Evolutionary conservation across 768 basidiomycete genomes (phyloP).

Genomic region (Naematelia encephala): DNA sequence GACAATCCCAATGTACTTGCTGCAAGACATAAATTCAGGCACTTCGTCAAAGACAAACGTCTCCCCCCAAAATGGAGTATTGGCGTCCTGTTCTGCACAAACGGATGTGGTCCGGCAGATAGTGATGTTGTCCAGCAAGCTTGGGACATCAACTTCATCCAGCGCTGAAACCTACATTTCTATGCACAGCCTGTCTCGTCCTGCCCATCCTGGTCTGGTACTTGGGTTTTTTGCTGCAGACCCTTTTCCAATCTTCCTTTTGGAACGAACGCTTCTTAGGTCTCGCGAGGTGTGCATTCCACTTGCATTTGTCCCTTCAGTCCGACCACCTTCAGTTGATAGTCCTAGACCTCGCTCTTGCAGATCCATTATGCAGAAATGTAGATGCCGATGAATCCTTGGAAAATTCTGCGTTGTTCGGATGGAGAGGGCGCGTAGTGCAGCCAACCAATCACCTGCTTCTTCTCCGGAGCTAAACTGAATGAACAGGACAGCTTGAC

Average conservation of each 20-base stretch:
- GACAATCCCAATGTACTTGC: slow-evolving; percentile 6
- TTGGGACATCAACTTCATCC: not conserved
- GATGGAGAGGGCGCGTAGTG: slow-evolving; percentile 11
- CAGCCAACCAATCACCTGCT: slow-evolving; percentile 14
- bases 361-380: slow-evolving; percentile 16
- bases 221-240: slow-evolving; percentile 3
- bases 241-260: not conserved
- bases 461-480: not conserved
- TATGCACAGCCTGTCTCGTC: slow-evolving; percentile 8
- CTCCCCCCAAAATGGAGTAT: slow-evolving; percentile 23
- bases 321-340: too few relatives aligned
- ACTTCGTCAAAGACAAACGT: slow-evolving; percentile 18
- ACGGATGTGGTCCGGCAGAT: not conserved
- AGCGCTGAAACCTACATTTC: slow-evolving; percentile 15
- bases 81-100: not conserved
- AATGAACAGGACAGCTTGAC: not conserved
- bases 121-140: not conserved
- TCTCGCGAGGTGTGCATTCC: too few relatives aligned
- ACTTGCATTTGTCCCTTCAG: too few relatives aligned
- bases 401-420: not conserved
- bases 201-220: slow-evolving; percentile 9
- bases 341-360: slow-evolving; percentile 18
- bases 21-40: slow-evolving; percentile 11
- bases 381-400: slow-evolving; percentile 11
- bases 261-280: too few relatives aligned